phyloP scores from a whole-genome alignment of 257 asterid genomes.

The Solanum sejunctum region DNA sequence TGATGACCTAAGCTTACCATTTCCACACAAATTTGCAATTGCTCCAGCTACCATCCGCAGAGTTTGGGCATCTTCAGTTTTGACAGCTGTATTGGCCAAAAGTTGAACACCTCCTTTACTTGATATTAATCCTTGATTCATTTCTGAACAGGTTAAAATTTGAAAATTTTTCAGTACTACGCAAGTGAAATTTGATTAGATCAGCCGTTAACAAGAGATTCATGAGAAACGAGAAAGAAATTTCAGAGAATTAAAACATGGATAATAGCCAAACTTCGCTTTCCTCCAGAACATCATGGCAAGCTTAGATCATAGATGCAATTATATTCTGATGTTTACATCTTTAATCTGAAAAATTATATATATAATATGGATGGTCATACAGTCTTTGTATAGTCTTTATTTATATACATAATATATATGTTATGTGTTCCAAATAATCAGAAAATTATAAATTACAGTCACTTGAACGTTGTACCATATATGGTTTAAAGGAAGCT shows the following conservation, averaged over 20 bases:
- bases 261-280: not conserved
- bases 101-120: slow-evolving; percentile 67
- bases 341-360: not conserved
- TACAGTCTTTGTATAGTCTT: not conserved
- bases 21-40: slow-evolving; percentile 87
- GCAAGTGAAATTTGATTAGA: not conserved
- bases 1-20: slow-evolving; percentile 33
- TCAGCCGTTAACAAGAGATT: not conserved
- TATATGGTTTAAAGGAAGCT: not conserved
- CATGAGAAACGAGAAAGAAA: not conserved
- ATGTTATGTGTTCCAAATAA: not conserved
- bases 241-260: not conserved
- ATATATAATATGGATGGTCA: not conserved
- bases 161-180: not conserved
- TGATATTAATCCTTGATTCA: slow-evolving; percentile 62
- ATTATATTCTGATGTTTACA: not conserved
- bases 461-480: not conserved
- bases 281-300: not conserved
- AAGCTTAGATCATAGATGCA: not conserved
- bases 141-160: slow-evolving; percentile 29
- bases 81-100: slow-evolving; percentile 53
- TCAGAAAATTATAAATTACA: not conserved
- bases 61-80: slow-evolving; percentile 78
- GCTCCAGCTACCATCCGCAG: slow-evolving; percentile 97
- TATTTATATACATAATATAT: not conserved